Base-by-base conservation (phyloP, 2,329 filamentous ascomycete genomes). In the Lachnellula occidentalis region DNA sequence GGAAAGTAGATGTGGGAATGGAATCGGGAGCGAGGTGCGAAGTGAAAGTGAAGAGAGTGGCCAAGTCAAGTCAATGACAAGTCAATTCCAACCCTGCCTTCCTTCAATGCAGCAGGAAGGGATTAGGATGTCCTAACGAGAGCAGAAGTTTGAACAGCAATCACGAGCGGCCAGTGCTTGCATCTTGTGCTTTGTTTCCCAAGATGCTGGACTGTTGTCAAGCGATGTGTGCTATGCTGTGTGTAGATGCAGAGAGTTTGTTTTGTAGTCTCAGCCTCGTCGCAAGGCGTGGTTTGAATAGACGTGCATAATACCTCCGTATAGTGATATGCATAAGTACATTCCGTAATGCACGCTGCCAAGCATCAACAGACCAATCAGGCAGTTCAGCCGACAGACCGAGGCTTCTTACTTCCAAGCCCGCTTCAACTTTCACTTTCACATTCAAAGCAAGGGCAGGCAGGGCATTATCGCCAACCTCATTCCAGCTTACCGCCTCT, bases 401-500 rank as follows among this genome's bases (percentile, higher is more conserved):
- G 58, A 61, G 58, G 59, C 50, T 53, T 53, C 37, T 45, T 43
- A 50, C 34, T 15, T 39, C n/a, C 50, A 42, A 48, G 46, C 42
- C 39, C 19, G 27, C 50, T 51, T 53, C 47, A 51, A 48, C 42
- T 55, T 57, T 55, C 50, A 48, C 42, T 55, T 57, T 55, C 50
- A 39, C n/a, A 36, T 45, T 42, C 22, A 34, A 48, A 49, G 36
- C 47, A 39, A 43, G 21, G 42, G 21, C 22, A 31, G 34, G 22
- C 22, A 31, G 27, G 27, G 27, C 8, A 9, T 22, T 22, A 60
- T 57, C 59, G 51, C 59, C 56, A 59, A 52, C 54, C 55, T 12
- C 61, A 63, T 61, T 60, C 56, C 58, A 53, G 31, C 34, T 14
- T n/a, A n/a, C n/a, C n/a, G n/a, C n/a, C n/a, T 22, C 41, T 42